Conservation (phyloP, 768 basidiomycete genomes). For the Russula abietina region DNA sequence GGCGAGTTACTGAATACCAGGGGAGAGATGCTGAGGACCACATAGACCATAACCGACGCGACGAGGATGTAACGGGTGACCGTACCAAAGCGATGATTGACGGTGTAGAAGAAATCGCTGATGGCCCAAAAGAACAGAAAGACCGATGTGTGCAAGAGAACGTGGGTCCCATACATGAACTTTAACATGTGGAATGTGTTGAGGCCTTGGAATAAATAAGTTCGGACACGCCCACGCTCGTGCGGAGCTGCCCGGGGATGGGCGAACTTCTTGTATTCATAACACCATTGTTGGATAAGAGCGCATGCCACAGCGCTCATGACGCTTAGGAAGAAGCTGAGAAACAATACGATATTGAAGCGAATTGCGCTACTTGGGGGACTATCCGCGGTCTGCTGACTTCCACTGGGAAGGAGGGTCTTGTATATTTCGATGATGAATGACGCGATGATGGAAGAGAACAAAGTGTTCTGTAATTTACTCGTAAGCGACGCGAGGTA, state of each 20-base stretch:
- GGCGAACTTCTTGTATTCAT: constrained; percentile 4
- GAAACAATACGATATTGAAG: constrained; percentile 18
- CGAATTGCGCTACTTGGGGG: constrained; percentile 11
- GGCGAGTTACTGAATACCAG: constrained; percentile 11
- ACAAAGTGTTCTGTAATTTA: constrained; percentile 14
- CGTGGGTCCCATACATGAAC: constrained; percentile 13
- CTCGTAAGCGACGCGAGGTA: not conserved
- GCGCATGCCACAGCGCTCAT: constrained; percentile 16
- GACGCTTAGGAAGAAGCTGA: constrained; percentile 19
- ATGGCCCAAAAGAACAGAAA: constrained; percentile 21
- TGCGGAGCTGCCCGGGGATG: constrained; percentile 8
- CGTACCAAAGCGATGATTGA: not conserved
- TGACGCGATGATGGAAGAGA: constrained; percentile 24
- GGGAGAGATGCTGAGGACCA: constrained; percentile 13
- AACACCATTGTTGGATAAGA: constrained; percentile 22
- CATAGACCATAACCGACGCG: not conserved
- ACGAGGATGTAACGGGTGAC: constrained; percentile 1
- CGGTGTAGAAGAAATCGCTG: constrained; percentile 11
- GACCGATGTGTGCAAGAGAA: constrained; percentile 10
- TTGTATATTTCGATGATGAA: constrained; percentile 26
- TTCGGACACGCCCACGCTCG: constrained; percentile 15
- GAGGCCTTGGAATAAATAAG: constrained; percentile 10
- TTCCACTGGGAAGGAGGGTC: constrained; percentile 10
- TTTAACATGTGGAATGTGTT: constrained; percentile 6
- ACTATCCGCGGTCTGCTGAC: not conserved